phyloP scores from a whole-genome alignment of 139 green algal species.

The Nannochloris sp. region DNA sequence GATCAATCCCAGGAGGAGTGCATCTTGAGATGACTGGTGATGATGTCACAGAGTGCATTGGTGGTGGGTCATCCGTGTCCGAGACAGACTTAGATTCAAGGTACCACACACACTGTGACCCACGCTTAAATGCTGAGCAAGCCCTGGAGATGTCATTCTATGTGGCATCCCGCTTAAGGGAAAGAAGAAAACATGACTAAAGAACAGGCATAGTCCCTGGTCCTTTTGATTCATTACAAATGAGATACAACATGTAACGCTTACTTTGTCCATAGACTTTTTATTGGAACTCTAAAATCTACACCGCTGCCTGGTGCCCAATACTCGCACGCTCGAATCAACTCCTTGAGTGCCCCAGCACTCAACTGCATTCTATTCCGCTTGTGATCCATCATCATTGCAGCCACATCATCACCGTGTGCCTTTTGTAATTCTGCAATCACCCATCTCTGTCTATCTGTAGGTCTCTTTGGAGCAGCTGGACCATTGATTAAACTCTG shows the following conservation, averaged over 20 bases:
- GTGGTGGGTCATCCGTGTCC: constrained; percentile 55
- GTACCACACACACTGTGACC: constrained; percentile 99
- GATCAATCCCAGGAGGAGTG: constrained; percentile 81
- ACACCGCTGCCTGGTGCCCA: constrained; percentile 19
- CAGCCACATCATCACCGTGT: constrained; percentile 27
- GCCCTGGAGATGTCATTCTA: constrained; percentile 98
- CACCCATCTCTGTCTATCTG: constrained; percentile 27
- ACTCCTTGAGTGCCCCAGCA: constrained; percentile 17
- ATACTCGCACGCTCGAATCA: constrained; percentile 23
- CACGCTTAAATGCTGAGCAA: constrained; percentile 95
- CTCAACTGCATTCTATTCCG: constrained; percentile 50
- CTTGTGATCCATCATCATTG: constrained; percentile 42
- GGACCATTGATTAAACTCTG: constrained; percentile 7
- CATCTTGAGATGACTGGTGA: constrained; percentile 99
- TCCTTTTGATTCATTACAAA: constrained; percentile 6
- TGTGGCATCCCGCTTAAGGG: constrained; percentile 68
- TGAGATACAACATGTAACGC: not conserved
- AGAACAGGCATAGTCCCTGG: not conserved
- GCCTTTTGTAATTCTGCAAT: constrained; percentile 22
- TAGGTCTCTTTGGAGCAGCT: constrained; percentile 35
- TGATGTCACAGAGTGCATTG: constrained; percentile 96
- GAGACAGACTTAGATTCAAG: constrained; percentile 76
- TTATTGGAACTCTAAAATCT: constrained; percentile 29
- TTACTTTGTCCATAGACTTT: constrained; percentile 20
- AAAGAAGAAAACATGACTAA: constrained; percentile 21